phyloP scores from a whole-genome alignment of 1,139 yeast species.

The Citeromyces hawaiiensis region DNA sequence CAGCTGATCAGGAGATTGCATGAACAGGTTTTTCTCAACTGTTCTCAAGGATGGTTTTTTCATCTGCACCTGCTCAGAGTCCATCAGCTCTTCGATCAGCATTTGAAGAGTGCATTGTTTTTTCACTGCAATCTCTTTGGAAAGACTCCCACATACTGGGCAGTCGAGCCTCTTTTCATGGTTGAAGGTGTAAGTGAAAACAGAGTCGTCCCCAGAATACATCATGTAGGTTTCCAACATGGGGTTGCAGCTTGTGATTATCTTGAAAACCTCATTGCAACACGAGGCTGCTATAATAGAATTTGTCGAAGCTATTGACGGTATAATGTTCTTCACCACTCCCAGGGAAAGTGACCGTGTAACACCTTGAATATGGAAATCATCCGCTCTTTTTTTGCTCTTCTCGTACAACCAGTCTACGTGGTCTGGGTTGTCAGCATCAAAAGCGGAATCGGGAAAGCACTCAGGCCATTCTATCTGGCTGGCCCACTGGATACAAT shows the following conservation, averaged over 20 bases:
- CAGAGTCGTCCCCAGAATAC: constrained; percentile 71
- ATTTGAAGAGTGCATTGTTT: constrained; percentile 31
- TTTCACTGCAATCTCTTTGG: constrained; percentile 21
- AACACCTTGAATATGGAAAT: constrained; percentile 61
- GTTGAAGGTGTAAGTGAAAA: constrained; percentile 60
- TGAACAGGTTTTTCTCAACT: constrained; percentile 26
- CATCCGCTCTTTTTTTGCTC: constrained; percentile 45
- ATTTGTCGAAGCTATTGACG: constrained; percentile 90
- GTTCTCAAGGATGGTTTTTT: constrained; percentile 39
- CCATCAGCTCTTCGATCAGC: constrained; percentile 25
- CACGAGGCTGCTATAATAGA: constrained; percentile 89
- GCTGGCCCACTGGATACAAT: constrained; percentile 87
- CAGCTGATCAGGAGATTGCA: constrained; percentile 36
- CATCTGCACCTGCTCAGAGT: constrained; percentile 20
- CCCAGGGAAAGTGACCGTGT: constrained; percentile 67
- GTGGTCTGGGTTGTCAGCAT: constrained; percentile 59
- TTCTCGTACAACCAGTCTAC: constrained; percentile 49
- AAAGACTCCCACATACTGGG: constrained; percentile 56
- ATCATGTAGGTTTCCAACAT: constrained; percentile 71
- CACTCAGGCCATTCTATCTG: constrained; percentile 60
- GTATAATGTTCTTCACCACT: constrained; percentile 83
- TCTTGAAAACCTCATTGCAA: constrained; percentile 77
- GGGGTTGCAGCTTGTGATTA: constrained; percentile 58
- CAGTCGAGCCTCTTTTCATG: constrained; percentile 50
- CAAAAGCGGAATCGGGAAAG: constrained; percentile 34